phyloP scores from a whole-genome alignment of 148 eudicot genomes.

The Camellia sinensis region DNA sequence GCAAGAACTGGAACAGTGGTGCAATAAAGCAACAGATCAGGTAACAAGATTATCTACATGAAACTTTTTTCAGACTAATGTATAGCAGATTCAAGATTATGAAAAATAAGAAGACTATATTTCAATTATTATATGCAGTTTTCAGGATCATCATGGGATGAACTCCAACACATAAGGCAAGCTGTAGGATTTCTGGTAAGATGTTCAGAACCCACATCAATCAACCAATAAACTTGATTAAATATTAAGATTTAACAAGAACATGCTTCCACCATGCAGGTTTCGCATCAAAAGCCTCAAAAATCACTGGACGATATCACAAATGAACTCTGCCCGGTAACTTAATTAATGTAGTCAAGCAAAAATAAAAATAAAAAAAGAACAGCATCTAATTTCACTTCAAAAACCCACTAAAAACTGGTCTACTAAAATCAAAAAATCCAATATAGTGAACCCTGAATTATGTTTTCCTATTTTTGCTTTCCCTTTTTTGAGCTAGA shows the following conservation, averaged over 20 bases:
- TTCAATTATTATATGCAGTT: constrained; percentile 38
- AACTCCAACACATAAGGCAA: constrained; percentile 93
- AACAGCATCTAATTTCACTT: constrained; percentile 19
- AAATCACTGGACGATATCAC: constrained; percentile 78
- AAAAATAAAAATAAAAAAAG: neutral
- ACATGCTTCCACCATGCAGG: constrained; percentile 44
- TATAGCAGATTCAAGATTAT: constrained; percentile 1
- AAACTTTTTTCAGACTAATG: neutral
- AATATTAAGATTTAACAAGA: constrained; percentile 12
- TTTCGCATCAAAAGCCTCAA: constrained; percentile 91
- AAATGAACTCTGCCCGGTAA: constrained; percentile 90
- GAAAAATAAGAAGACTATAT: neutral
- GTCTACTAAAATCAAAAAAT: neutral
- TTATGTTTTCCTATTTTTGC: neutral
- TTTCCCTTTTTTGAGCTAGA: constrained; percentile 35
- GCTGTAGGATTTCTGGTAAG: constrained; percentile 94
- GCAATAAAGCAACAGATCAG: constrained; percentile 76
- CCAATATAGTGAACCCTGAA: neutral
- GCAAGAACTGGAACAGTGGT: constrained; percentile 92
- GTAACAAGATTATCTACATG: constrained; percentile 31
- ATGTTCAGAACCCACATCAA: constrained; percentile 17
- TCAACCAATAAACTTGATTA: constrained; percentile 4
- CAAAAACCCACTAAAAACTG: constrained; percentile 7
- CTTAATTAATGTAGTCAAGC: neutral
- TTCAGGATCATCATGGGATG: constrained; percentile 88